Evolutionary conservation across 2,329 filamentous ascomycete genomes (phyloP).

Genomic region (Sclerotinia nivalis): DNA sequence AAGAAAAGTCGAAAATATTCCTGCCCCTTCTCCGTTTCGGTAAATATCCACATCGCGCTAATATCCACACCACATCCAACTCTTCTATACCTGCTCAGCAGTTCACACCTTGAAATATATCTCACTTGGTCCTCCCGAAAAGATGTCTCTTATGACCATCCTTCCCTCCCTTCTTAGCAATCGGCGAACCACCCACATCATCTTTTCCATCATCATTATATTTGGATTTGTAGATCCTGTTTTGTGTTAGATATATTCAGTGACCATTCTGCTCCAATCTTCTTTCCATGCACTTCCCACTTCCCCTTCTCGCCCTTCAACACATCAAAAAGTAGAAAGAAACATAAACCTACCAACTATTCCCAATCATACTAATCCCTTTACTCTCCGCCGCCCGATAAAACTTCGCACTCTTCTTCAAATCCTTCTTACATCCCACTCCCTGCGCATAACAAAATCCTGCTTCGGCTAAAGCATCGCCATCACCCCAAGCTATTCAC

Average conservation of each 20-base stretch:
- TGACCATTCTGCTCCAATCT: background rate
- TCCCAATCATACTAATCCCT: conserved; percentile 96
- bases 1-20: conserved; percentile 4
- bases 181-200: conserved; percentile 33
- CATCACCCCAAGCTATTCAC: conserved; percentile 78
- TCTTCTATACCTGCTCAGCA: background rate
- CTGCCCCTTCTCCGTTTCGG: background rate
- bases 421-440: conserved; percentile 89
- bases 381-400: conserved; percentile 89
- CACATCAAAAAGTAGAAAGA: background rate
- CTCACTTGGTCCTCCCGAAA: conserved; percentile 54
- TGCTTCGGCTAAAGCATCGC: conserved; percentile 89
- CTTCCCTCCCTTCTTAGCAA: conserved; percentile 46
- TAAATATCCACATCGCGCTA: background rate
- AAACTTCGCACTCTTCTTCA: conserved; percentile 89
- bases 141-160: conserved; percentile 76
- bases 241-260: conserved; percentile 9
- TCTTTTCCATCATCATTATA: conserved; percentile 67
- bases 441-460: conserved; percentile 96
- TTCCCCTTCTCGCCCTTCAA: background rate
- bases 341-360: conserved; percentile 77
- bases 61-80: background rate
- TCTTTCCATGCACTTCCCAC: background rate
- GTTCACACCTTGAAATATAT: background rate
- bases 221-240: conserved; percentile 94